These are phyloP conservation scores for Tricholomella constricta DNA, from an alignment of 768 basidiomycete genomes.

Conservation along the genomic window DNA sequence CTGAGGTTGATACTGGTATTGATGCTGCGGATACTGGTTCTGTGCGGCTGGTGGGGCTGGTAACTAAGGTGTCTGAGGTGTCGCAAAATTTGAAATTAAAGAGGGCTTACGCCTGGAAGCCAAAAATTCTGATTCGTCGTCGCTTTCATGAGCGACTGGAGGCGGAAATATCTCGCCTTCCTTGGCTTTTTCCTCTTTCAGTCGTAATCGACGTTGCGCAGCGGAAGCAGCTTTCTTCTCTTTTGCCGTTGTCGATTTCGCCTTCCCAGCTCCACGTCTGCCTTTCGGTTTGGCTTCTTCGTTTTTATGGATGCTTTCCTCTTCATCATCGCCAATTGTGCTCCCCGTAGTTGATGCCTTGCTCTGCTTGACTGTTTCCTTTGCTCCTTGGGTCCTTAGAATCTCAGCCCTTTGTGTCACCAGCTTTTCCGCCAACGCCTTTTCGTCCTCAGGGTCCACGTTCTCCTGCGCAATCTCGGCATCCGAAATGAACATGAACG, in stretches of 20 bases:
- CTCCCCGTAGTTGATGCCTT: conserved; percentile 18
- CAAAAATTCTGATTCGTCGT: conserved; percentile 14
- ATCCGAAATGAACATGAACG: conserved; percentile 39
- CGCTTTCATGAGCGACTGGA: conserved; percentile 11
- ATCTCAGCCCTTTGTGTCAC: conserved; percentile 41
- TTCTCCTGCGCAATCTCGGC: conserved; percentile 46
- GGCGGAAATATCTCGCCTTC: conserved; percentile 15
- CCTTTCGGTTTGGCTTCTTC: conserved; percentile 30
- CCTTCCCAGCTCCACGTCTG: conserved; percentile 23
- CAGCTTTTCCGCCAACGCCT: conserved; percentile 38
- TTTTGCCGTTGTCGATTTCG: conserved; percentile 22
- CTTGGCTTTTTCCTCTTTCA: conserved; percentile 22
- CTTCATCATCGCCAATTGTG: conserved; percentile 23
- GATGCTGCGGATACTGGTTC: conserved; percentile 16
- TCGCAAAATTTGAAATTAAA: not conserved
- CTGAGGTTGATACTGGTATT: conserved; percentile 9
- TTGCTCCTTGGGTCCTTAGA: conserved; percentile 32
- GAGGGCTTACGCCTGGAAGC: conserved; percentile 10
- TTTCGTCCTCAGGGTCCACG: conserved; percentile 46
- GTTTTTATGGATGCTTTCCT: conserved; percentile 14
- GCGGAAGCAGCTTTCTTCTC: conserved; percentile 29
- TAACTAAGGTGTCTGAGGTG: not conserved
- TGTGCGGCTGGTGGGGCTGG: not conserved
- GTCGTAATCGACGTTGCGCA: conserved; percentile 19
- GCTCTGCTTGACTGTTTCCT: conserved; percentile 24